Evolutionary conservation across 208 protist species (phyloP).

Genomic region (Trypanosoma theileri): DNA sequence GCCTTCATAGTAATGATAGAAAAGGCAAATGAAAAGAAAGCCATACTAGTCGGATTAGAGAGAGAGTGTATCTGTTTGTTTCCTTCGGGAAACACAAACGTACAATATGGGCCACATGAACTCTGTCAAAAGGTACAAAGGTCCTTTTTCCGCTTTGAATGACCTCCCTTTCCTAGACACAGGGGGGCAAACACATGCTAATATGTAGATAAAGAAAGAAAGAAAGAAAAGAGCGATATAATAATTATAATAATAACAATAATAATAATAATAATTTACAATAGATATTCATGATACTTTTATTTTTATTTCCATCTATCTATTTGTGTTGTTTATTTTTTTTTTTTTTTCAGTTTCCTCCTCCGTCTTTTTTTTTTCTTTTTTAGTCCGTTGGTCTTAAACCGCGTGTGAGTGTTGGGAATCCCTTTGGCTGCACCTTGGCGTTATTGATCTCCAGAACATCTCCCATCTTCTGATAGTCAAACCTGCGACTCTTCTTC

Average conservation of each 20-base stretch:
- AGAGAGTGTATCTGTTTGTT: too few species aligned
- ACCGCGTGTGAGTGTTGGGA: constrained; percentile 76
- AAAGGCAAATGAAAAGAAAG: too few species aligned
- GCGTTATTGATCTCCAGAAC: constrained; percentile 91
- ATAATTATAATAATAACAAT: not conserved
- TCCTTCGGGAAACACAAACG: too few species aligned
- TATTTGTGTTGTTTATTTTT: not conserved
- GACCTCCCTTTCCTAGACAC: not conserved
- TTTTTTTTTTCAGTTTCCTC: not conserved
- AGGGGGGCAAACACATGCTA: not conserved
- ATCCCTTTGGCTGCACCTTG: constrained; percentile 87
- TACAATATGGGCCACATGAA: too few species aligned
- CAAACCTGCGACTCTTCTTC: constrained; percentile 77
- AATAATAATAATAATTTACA: not conserved
- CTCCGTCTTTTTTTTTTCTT: constrained; percentile 1
- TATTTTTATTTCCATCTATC: not conserved
- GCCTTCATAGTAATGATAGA: too few species aligned
- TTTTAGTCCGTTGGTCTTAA: constrained; percentile 34
- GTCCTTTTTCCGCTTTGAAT: too few species aligned
- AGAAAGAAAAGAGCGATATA: not conserved
- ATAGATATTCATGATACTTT: not conserved
- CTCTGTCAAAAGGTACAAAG: too few species aligned
- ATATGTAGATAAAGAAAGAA: not conserved
- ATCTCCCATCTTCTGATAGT: constrained; percentile 91
- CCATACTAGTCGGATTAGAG: too few species aligned